Percentiles rank a stretch among this genome's conserved stretches.
These are phyloP conservation scores for Pulveroboletus sp. DNA, from an alignment of 768 basidiomycete species.

Conservation along the genomic window DNA sequence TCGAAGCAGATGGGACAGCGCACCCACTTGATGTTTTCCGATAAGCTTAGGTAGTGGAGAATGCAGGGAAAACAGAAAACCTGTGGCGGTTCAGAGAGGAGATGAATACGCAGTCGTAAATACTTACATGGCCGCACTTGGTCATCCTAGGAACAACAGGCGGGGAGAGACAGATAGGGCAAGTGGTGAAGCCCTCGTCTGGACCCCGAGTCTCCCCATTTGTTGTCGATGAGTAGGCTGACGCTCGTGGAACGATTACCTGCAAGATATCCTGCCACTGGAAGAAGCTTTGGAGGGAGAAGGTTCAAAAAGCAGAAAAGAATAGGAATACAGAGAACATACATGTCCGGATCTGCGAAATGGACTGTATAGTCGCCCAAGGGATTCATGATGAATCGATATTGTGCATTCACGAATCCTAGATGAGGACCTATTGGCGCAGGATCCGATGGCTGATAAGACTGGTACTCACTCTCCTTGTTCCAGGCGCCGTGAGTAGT, in stretches of 20 bases:
- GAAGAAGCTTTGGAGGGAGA: slow-evolving; percentile 61
- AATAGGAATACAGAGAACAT: slow-evolving; percentile 31
- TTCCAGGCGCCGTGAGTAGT: slow-evolving; percentile 71
- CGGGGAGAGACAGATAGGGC: slow-evolving; percentile 93
- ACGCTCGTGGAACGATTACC: slow-evolving; percentile 84
- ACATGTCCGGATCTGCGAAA: slow-evolving; percentile 98
- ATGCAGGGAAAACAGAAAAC: slow-evolving; percentile 95
- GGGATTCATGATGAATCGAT: slow-evolving; percentile 93
- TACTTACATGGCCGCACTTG: slow-evolving; percentile 93
- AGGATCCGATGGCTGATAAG: slow-evolving; percentile 9
- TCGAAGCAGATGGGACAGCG: slow-evolving; percentile 97
- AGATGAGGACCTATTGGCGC: slow-evolving; percentile 14
- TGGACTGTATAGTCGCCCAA: slow-evolving; percentile 89
- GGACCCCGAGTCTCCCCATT: slow-evolving; percentile 39
- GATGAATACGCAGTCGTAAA: neutral
- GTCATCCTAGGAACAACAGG: slow-evolving; percentile 92
- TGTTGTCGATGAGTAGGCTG: slow-evolving; percentile 65
- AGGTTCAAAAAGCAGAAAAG: neutral
- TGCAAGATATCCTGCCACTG: slow-evolving; percentile 97
- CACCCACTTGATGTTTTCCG: slow-evolving; percentile 80
- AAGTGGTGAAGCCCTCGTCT: slow-evolving; percentile 65
- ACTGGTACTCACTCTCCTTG: slow-evolving; percentile 78
- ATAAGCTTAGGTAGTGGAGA: slow-evolving; percentile 81
- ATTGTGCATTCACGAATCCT: slow-evolving; percentile 97
- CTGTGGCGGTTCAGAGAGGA: slow-evolving; percentile 38